A percentile compares a stretch with the other conserved stretches of the same genome.
phyloP scores from a whole-genome alignment of 2,329 filamentous ascomycete species.

The Pestalotiopsis sp. region DNA sequence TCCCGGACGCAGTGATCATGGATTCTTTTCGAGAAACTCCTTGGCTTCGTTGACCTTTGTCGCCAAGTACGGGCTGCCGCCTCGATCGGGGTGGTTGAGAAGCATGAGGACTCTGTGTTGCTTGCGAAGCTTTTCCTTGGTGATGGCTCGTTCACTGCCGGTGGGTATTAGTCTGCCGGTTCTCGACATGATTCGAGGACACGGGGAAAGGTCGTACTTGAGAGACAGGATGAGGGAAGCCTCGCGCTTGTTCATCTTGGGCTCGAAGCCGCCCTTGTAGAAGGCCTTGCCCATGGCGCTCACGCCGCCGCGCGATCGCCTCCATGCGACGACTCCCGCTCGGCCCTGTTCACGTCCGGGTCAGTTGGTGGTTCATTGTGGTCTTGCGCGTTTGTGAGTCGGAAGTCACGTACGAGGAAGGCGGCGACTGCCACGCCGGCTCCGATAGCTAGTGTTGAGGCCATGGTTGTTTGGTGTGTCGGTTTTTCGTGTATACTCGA shows the following conservation, averaged over 20 bases:
- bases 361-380: constrained; percentile 7
- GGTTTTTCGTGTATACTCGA: neutral
- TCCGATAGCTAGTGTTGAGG: constrained; percentile 54
- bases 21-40: constrained; percentile 84
- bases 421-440: constrained; percentile 53
- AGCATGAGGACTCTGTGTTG: constrained; percentile 96
- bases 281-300: constrained; percentile 86
- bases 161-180: neutral
- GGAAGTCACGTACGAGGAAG: constrained; percentile 45
- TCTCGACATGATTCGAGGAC: neutral
- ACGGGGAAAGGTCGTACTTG: constrained; percentile 58
- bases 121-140: constrained; percentile 93
- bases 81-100: constrained; percentile 95
- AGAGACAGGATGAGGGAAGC: constrained; percentile 89
- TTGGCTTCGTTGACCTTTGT: constrained; percentile 99
- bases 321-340: constrained; percentile 86
- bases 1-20: constrained; percentile 10
- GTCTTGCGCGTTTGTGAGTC: neutral
- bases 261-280: constrained; percentile 98
- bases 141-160: constrained; percentile 78
- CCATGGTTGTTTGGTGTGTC: constrained; percentile 45
- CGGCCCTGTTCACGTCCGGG: constrained; percentile 65
- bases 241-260: constrained; percentile 90
- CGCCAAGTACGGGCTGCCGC: constrained; percentile 92
- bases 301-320: constrained; percentile 76